Evolutionary conservation across 2,329 filamentous ascomycete species (phyloP), one percentile per base, ranked within the genome.

Genomic region (Colletotrichum gigasporum): DNA sequence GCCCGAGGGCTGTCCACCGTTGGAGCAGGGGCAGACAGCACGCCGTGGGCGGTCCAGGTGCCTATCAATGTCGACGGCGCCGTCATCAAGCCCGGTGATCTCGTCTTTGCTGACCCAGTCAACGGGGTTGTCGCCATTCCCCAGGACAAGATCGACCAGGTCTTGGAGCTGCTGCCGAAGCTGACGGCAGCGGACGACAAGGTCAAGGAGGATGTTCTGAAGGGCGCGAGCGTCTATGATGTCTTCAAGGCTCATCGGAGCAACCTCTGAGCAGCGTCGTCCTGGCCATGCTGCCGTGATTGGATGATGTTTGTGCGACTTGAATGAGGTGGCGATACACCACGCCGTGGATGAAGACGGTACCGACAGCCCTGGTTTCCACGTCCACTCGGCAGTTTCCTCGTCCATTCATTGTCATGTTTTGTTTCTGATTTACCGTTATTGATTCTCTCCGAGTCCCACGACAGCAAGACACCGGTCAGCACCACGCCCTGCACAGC

Each of bases 71-170:
- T 84, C 45, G 76, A 80, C 44, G 81, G 80, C 39, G 78, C 79
- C 41, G 63, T 75, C 34, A 73, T 84, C 50, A 73, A 68, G 16
- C 82, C 78, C 74, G 89, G 90, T 7, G 91, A 94, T 74, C 82
- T 93, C 35, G 81, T 92, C 45, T 89, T 92, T 75, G 85, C 87
- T 59, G 91, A 94, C 73, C 83, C 87, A 4, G 78, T 80, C n/a
- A 91, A 92, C 67, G 91, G 90, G 0, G 85, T 91, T 1, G 90
- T 92, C 11, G 82, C 87, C 26, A 90, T 94, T 61, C 91, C 91
- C 1, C 78, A 79, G 48, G 83, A 82, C 32, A 85, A 87, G 70
- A 73, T 93, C 9, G 80, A 83, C 10, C 82, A 85, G 48, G 85
- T 92, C 18, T 71, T 92, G 11, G 84, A 85, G 50, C 71, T 92